Evolutionary conservation across 371 early-diverging fungal genomes (phyloP).

Genomic region (Zychaea mexicana): DNA sequence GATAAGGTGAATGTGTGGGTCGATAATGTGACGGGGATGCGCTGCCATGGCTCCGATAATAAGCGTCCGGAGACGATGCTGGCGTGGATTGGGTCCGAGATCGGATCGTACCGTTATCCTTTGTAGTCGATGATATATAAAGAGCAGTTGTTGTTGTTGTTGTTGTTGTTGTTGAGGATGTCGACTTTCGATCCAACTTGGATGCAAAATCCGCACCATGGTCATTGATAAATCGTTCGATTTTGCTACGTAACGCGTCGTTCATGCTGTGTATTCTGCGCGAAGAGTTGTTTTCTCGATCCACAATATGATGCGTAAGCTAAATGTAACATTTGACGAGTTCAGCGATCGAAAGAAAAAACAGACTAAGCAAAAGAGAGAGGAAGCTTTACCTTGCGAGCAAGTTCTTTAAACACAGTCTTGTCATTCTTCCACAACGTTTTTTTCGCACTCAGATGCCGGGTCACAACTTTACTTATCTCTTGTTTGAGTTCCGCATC

Average conservation of each 20-base stretch:
- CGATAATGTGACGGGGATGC: neutral
- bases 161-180: no score
- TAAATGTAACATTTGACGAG: no score
- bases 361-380: neutral
- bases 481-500: slow-evolving; percentile 47
- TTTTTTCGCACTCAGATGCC: slow-evolving; percentile 37
- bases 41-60: neutral
- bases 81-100: neutral
- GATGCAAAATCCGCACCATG: slow-evolving; percentile 36
- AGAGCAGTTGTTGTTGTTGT: no score
- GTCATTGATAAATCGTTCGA: slow-evolving; percentile 48
- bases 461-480: slow-evolving; percentile 46
- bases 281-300: slow-evolving; percentile 39
- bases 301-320: slow-evolving; percentile 54
- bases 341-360: no score
- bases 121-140: neutral
- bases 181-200: slow-evolving; percentile 14
- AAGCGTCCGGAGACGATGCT: neutral
- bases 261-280: slow-evolving; percentile 40
- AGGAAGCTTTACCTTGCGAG: slow-evolving; percentile 37
- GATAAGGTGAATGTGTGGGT: neutral
- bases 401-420: slow-evolving; percentile 51
- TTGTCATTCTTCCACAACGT: slow-evolving; percentile 47
- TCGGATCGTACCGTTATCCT: neutral
- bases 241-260: slow-evolving; percentile 29